Base-by-base conservation (phyloP, 306 rosid species). In the Styphnolobium japonicum region DNA sequence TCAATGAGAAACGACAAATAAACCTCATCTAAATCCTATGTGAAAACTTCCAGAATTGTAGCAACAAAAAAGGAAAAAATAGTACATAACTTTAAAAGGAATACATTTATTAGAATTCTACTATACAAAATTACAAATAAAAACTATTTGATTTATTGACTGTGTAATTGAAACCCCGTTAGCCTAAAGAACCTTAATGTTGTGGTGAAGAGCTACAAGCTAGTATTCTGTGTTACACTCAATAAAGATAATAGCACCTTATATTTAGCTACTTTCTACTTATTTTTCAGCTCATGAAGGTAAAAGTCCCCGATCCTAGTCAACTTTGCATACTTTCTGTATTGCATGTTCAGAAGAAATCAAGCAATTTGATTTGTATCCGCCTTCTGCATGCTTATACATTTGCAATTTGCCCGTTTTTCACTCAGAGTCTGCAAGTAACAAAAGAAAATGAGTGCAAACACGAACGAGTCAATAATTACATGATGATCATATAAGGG, bases 361-460 rank as follows among this genome's bases (percentile, higher is more conserved):
- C 86, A 90, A 63, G 80, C 81, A 55, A 84, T 81, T 61, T 80
- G 91, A 74, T 89, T 82, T 67, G 80, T 58, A 16, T 85, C 88
- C 22, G 81, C 52, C 85, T 86, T 89, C 85, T 76, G 90, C 78
- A 76, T 48, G 61, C 72, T 82, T 76, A 73, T 63, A 57, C 98
- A 94, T 83, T 81, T 91, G 92, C 98, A 94, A 31, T 90, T 92
- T 7, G 89, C 90, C 76, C 93, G 73, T 71, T 79, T 88, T 21
- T 92, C 92, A 52, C 88, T 86, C 45, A 94, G 92, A 27, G 45
- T 74, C 98, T 94, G 94, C 86, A 79, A 2, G 42, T 36, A 18
- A 58, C 68, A 27, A 12, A 36, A 40, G 3, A 68, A 53, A 58
- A 66, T 60, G 10, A 77, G 34, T 22, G 16, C 25, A 66, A 16